These are phyloP conservation scores for Amanita polypyramis DNA, from an alignment of 768 basidiomycete genomes.

Conservation along the genomic window DNA sequence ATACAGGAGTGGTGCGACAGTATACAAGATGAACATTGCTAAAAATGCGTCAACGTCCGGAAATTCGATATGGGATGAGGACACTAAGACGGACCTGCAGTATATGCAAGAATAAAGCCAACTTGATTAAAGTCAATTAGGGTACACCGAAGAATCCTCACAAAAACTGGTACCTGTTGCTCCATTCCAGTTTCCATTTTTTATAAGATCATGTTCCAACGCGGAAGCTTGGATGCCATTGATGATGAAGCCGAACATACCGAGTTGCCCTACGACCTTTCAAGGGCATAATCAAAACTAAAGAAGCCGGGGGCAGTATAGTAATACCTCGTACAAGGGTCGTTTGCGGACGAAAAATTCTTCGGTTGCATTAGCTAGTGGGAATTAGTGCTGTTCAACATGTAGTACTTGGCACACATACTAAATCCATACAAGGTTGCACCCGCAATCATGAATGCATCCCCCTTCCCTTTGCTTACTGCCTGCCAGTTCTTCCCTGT, in stretches of 20 bases:
- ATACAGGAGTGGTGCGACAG: constrained; percentile 74
- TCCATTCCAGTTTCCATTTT: constrained; percentile 59
- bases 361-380: constrained; percentile 74
- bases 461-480: constrained; percentile 59
- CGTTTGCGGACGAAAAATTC: constrained; percentile 75
- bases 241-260: constrained; percentile 77
- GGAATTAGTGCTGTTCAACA: background rate
- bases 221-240: constrained; percentile 70
- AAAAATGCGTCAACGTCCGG: constrained; percentile 15
- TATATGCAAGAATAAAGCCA: constrained; percentile 33
- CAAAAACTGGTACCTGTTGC: constrained; percentile 40
- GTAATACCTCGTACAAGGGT: constrained; percentile 63
- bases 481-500: constrained; percentile 70
- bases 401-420: constrained; percentile 24
- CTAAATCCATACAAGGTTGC: constrained; percentile 83
- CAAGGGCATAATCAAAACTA: background rate
- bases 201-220: constrained; percentile 63
- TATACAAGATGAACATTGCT: constrained; percentile 83
- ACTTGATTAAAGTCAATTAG: constrained; percentile 18
- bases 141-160: constrained; percentile 1
- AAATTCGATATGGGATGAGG: background rate
- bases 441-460: constrained; percentile 80
- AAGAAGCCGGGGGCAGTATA: no score
- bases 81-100: constrained; percentile 19
- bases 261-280: constrained; percentile 74